A percentile compares a stretch with the other conserved stretches of the same genome.
phyloP scores from a whole-genome alignment of 768 basidiomycete species.

The Suillus variegatus region DNA sequence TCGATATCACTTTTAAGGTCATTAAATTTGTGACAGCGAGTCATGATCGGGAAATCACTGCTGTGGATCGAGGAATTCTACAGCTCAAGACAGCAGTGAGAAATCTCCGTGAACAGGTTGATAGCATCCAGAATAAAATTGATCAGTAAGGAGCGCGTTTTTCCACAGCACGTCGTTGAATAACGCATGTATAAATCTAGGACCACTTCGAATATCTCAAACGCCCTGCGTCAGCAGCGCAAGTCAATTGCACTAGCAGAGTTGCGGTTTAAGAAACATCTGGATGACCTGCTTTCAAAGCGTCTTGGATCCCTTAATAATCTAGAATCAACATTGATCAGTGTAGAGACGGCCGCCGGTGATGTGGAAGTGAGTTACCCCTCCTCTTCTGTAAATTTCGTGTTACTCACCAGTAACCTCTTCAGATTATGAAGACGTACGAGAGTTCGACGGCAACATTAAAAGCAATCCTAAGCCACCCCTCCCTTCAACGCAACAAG shows the following conservation, averaged over 20 bases:
- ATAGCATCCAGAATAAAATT: conserved; percentile 68
- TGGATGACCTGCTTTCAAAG: conserved; percentile 77
- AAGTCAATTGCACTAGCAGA: conserved; percentile 75
- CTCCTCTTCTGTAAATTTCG: conserved; percentile 5
- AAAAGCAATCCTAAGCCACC: conserved; percentile 73
- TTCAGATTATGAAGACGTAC: conserved; percentile 84
- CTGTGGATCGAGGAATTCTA: conserved; percentile 81
- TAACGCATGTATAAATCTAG: conserved; percentile 38
- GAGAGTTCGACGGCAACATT: conserved; percentile 81
- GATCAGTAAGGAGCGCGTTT: conserved; percentile 55
- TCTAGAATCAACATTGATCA: conserved; percentile 72
- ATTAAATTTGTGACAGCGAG: conserved; percentile 69
- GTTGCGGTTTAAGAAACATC: conserved; percentile 77
- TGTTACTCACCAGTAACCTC: conserved; percentile 2
- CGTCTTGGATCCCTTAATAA: conserved; percentile 73
- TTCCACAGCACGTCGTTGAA: neutral
- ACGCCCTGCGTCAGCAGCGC: conserved; percentile 66
- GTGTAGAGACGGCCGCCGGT: conserved; percentile 86
- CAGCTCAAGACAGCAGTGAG: conserved; percentile 73
- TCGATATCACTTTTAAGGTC: conserved; percentile 44
- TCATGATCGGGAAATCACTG: conserved; percentile 52
- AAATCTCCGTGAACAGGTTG: conserved; percentile 69
- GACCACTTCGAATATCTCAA: conserved; percentile 63
- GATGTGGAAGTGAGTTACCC: conserved; percentile 71
- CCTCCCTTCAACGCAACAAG: conserved; percentile 72